These are phyloP conservation scores for Yamadazyma membranifaciens DNA, from an alignment of 1,139 yeast species.

Conservation along the genomic window DNA sequence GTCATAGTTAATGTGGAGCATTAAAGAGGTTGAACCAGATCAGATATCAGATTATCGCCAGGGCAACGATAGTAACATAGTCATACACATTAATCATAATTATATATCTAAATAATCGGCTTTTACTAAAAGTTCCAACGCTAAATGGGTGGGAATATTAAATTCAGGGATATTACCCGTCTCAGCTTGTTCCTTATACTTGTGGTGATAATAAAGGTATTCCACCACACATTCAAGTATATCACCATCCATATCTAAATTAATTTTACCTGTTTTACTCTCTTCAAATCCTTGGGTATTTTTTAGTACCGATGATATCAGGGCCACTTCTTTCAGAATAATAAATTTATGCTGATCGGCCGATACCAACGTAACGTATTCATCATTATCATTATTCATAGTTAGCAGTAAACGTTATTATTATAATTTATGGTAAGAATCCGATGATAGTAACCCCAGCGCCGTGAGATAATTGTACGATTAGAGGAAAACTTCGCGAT, in stretches of 20 bases:
- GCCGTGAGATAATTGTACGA: no score
- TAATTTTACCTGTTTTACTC: slow-evolving; percentile 49
- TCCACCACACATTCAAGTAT: slow-evolving; percentile 82
- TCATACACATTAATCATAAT: slow-evolving; percentile 4
- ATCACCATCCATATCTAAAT: slow-evolving; percentile 66
- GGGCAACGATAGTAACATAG: slow-evolving; percentile 29
- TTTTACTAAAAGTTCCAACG: slow-evolving; percentile 84
- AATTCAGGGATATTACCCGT: slow-evolving; percentile 73
- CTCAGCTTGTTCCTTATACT: slow-evolving; percentile 61
- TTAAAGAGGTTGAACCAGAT: no score
- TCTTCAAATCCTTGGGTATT: slow-evolving; percentile 64
- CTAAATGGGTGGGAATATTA: slow-evolving; percentile 90
- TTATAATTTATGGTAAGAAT: no score
- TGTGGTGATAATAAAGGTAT: slow-evolving; percentile 73
- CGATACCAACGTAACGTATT: slow-evolving; percentile 69
- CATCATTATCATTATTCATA: slow-evolving; percentile 5
- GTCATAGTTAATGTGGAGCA: no score
- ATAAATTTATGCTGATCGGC: slow-evolving; percentile 69
- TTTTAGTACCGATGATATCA: slow-evolving; percentile 76
- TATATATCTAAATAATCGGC: slow-evolving; percentile 81
- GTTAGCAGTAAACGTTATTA: no score
- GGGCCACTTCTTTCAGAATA: slow-evolving; percentile 74
- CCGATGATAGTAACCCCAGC: no score
- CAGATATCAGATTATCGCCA: no score
- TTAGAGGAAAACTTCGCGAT: slow-evolving; percentile 1